Conservation (phyloP, 2,329 filamentous ascomycete genomes). For the Rhynchosporium graminicola region DNA sequence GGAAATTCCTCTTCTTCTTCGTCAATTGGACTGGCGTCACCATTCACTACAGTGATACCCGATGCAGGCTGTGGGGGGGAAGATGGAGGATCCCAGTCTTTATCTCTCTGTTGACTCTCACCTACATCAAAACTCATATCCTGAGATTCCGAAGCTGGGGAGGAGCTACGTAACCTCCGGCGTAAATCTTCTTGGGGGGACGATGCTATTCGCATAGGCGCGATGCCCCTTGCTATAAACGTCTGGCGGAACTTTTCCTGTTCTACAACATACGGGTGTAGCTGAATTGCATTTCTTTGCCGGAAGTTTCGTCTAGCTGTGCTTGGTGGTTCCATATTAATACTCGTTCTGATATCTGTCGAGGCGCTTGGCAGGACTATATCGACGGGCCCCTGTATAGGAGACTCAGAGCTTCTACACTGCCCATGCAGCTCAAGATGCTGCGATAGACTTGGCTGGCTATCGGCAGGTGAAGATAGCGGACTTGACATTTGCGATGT, state of each 20-base stretch:
- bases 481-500: constrained; percentile 41
- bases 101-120: constrained; percentile 33
- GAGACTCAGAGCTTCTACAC: background rate
- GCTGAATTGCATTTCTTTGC: constrained; percentile 39
- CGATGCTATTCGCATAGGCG: constrained; percentile 35
- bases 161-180: constrained; percentile 18
- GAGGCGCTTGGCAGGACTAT: background rate
- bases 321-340: constrained; percentile 2
- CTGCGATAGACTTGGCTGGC: constrained; percentile 21
- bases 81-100: constrained; percentile 30
- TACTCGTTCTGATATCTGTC: background rate
- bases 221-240: constrained; percentile 37
- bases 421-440: background rate
- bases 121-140: constrained; percentile 22
- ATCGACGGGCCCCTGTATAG: background rate
- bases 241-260: constrained; percentile 38
- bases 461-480: constrained; percentile 32
- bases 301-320: constrained; percentile 32
- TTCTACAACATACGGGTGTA: constrained; percentile 40
- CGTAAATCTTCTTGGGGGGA: constrained; percentile 29
- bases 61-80: constrained; percentile 17
- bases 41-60: background rate
- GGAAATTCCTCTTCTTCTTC: constrained; percentile 39
- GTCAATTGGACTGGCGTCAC: background rate
- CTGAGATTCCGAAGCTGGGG: constrained; percentile 31